A percentile compares a stretch with the other conserved stretches of the same genome.
phyloP scores from a whole-genome alignment of 2,329 filamentous ascomycete species.

The Penicillium sclerotigenum region DNA sequence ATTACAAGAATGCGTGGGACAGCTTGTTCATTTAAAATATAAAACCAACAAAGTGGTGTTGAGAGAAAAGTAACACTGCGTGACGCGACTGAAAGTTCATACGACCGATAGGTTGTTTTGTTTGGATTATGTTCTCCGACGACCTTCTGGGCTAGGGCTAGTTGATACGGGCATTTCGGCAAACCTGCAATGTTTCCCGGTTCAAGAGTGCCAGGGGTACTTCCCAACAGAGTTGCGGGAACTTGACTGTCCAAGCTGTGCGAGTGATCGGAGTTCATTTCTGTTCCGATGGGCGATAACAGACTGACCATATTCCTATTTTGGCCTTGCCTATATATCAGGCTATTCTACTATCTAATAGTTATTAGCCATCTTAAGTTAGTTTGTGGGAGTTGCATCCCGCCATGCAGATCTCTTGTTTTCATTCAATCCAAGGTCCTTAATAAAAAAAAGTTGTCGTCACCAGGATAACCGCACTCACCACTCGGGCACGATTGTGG shows the following conservation, averaged over 20 bases:
- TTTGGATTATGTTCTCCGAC: constrained; percentile 4
- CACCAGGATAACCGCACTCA: no score
- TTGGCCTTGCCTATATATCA: background rate
- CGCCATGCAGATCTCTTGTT: no score
- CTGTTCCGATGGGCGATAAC: background rate
- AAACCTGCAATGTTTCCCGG: constrained; percentile 7
- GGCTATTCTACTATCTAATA: no score
- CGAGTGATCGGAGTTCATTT: background rate
- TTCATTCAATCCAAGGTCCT: no score
- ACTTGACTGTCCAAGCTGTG: background rate
- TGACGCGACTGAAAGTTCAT: background rate
- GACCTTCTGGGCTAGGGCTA: constrained; percentile 6
- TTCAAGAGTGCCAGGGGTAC: background rate
- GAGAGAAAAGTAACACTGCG: background rate
- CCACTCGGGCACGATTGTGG: no score
- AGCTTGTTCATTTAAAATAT: background rate
- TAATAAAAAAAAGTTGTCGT: no score
- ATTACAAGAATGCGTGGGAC: background rate
- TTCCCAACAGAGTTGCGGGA: background rate
- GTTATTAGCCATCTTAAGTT: background rate
- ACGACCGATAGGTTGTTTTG: constrained; percentile 6
- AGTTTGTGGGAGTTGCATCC: background rate
- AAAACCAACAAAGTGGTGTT: background rate
- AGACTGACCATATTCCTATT: background rate
- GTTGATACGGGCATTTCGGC: constrained; percentile 8